phyloP scores from a whole-genome alignment of 169 alveolate species.

The Plasmodium gonderi region DNA sequence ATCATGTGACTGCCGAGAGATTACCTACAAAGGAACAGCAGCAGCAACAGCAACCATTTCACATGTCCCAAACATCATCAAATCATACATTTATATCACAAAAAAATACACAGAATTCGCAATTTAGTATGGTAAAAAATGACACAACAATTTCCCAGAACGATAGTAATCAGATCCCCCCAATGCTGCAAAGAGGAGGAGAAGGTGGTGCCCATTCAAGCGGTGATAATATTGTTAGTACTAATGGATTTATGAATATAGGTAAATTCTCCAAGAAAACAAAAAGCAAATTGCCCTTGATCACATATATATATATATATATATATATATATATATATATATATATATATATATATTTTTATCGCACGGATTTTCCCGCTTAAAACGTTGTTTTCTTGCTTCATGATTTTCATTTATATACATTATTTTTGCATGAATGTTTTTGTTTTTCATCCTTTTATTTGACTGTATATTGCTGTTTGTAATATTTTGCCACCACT shows the following conservation, averaged over 20 bases:
- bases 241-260: background rate
- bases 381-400: no score
- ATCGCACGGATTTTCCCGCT: no score
- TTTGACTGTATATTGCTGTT: background rate
- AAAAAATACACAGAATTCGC: background rate
- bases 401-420: background rate
- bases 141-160: background rate
- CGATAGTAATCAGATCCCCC: background rate
- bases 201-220: background rate
- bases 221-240: background rate
- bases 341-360: no score
- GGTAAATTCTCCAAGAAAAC: background rate
- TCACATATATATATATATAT: no score
- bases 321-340: no score
- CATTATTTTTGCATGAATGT: background rate
- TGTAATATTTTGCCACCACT: no score
- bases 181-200: background rate
- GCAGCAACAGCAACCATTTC: no score
- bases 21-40: background rate
- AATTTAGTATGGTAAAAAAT: background rate
- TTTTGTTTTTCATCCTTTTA: background rate
- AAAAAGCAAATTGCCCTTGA: no score
- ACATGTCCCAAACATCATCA: background rate
- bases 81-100: background rate
- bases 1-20: background rate